Conservation (phyloP, 225 moss, liverwort and hornwort species). For the Lunularia cruciata region DNA sequence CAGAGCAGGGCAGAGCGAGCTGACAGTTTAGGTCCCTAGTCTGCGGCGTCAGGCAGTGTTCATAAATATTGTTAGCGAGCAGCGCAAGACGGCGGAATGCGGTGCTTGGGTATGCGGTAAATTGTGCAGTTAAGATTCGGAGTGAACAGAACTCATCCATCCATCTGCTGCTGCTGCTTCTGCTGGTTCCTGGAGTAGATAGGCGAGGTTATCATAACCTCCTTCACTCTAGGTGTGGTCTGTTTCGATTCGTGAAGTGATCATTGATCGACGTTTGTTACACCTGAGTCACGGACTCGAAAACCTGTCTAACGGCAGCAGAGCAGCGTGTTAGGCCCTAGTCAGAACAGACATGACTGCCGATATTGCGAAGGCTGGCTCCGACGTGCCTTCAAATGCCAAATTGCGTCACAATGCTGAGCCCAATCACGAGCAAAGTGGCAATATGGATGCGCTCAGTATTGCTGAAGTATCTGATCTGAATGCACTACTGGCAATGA, state of each 20-base stretch:
- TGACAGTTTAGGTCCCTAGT: slow-evolving; percentile 16
- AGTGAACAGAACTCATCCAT: slow-evolving; percentile 12
- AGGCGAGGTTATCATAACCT: slow-evolving; percentile 1
- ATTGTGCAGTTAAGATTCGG: slow-evolving; percentile 2
- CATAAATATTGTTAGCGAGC: slow-evolving; percentile 20
- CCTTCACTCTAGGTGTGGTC: not conserved
- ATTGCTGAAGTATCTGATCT: slow-evolving; percentile 21
- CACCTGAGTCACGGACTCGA: not conserved
- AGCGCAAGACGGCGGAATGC: slow-evolving; percentile 35
- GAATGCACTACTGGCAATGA: slow-evolving; percentile 35
- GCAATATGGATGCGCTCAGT: slow-evolving; percentile 7
- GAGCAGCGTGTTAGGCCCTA: not conserved
- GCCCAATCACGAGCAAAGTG: not conserved
- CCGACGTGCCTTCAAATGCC: slow-evolving; percentile 7
- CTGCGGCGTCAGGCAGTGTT: slow-evolving; percentile 10
- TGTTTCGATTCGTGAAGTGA: not conserved
- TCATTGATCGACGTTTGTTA: slow-evolving; percentile 3
- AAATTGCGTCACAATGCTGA: not conserved
- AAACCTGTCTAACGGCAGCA: not conserved
- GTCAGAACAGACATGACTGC: slow-evolving; percentile 32
- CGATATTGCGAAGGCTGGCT: slow-evolving; percentile 11
- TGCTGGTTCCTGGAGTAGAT: too few species aligned
- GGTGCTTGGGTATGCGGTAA: not conserved
- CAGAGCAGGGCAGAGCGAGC: slow-evolving; percentile 11
- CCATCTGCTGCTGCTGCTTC: not conserved